These are phyloP conservation scores for Coemansia sp. DNA, from an alignment of 192 early-diverging fungal genomes.

Conservation along the genomic window DNA sequence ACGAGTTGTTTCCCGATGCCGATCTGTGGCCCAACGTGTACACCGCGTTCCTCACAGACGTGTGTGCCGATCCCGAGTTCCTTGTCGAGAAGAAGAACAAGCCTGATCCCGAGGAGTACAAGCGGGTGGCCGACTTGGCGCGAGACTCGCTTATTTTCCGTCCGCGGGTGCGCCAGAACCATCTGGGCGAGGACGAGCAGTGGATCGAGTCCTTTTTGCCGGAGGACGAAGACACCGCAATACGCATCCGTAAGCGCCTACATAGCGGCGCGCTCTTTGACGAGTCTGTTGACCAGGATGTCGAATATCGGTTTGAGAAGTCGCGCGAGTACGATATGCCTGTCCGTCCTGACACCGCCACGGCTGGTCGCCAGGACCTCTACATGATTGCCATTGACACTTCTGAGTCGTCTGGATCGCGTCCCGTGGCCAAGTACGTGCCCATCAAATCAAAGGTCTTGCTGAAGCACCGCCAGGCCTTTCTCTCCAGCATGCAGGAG, in stretches of 20 bases:
- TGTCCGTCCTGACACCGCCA: constrained; percentile 11
- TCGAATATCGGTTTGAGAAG: constrained; percentile 40
- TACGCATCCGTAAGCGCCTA: constrained; percentile 17
- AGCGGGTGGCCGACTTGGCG: constrained; percentile 24
- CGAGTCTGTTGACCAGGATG: constrained; percentile 14
- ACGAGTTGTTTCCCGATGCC: constrained; percentile 43
- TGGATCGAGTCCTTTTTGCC: constrained; percentile 52
- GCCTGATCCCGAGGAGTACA: constrained; percentile 13
- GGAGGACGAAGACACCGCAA: constrained; percentile 23
- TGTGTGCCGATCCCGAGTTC: constrained; percentile 44
- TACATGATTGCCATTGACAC: constrained; percentile 34
- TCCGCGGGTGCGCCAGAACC: constrained; percentile 29
- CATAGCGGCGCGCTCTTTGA: background rate
- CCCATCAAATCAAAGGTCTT: constrained; percentile 34
- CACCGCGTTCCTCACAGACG: constrained; percentile 37
- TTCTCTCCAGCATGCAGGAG: constrained; percentile 1
- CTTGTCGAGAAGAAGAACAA: background rate
- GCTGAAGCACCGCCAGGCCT: constrained; percentile 20
- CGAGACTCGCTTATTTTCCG: constrained; percentile 44
- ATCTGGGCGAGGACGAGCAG: constrained; percentile 42
- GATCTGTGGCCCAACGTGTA: constrained; percentile 44
- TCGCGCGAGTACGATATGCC: constrained; percentile 43
- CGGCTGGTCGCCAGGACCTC: constrained; percentile 20
- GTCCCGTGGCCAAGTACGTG: constrained; percentile 28
- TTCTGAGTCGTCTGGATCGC: background rate